Evolutionary conservation across 192 early-diverging fungal species (phyloP), one percentile per base, ranked within the genome.

Genomic region (Coemansia sp.): DNA sequence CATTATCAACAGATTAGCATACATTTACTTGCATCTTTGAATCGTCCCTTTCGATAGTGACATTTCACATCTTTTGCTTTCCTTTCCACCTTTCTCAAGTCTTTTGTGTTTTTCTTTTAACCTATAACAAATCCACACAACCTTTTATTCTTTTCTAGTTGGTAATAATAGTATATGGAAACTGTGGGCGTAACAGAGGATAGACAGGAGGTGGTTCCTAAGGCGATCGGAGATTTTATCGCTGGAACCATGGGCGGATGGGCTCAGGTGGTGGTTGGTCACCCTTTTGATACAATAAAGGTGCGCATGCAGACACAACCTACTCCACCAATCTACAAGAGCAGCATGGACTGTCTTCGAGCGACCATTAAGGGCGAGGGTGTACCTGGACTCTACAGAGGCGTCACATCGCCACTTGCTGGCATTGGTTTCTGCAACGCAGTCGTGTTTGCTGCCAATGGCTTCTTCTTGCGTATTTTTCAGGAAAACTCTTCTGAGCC

Each of bases 231-330:
- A 51, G 73, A 81, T 67, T 81, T 81, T 68, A 55, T 66, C 17
- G 78, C 78, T 22, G 78, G 78, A 25, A 81, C 78, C 17, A 72
- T 81, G 78, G 89, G 83, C 58, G 89, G 89, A 30, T 87, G 88
- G 85, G 86, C 85, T 24, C 85, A 91, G 39, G 88, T 88, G 0
- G 67, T 80, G 14, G 84, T 87, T 2, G 92, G 93, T 17, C 93
- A 95, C 51, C 93, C 93, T 20, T 86, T 95, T 64, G 93, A 95
- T 66, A 93, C 92, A 1, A 87, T 95, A 82, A 95, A 94, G 71
- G 90, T 89, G 36, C 89, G 93, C 36, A 71, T 90, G 59, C 89
- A 91, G 68, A 74, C 91, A 51, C 85, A 94, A 61, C 70, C 82
- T 20, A 70, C 56, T n/a, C 84, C 85, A 25, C 85, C 86, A 17